A percentile compares a stretch with the other conserved stretches of the same genome.
Conservation (phyloP, 2,329 filamentous ascomycete species). For the Plectosphaerella cucumerina region DNA sequence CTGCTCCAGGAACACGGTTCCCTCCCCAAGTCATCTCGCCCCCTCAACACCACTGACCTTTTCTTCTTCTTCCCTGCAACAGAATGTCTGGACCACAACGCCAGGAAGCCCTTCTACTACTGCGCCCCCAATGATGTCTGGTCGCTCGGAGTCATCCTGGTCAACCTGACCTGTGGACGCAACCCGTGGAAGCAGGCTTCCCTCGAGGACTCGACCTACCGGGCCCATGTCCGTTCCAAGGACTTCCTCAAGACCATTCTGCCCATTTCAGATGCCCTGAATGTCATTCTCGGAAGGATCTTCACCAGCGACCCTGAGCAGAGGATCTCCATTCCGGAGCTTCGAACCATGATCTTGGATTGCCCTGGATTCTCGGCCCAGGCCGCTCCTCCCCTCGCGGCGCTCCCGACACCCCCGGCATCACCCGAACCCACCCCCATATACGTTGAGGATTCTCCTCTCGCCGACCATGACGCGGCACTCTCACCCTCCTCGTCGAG, state of each 20-base stretch:
- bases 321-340: constrained; percentile 75
- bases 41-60: constrained; percentile 20
- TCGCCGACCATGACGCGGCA: constrained; percentile 39
- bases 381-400: constrained; percentile 22
- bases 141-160: constrained; percentile 95
- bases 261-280: constrained; percentile 83
- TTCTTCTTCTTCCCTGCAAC: constrained; percentile 16
- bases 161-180: constrained; percentile 95
- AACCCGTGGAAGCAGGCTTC: constrained; percentile 99
- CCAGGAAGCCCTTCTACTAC: constrained; percentile 74
- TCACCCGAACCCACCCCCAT: constrained; percentile 34
- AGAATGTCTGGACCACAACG: constrained; percentile 86
- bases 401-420: constrained; percentile 34
- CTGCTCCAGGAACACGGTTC: constrained; percentile 15
- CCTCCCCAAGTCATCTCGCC: constrained; percentile 7
- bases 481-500: constrained; percentile 45
- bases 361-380: constrained; percentile 70
- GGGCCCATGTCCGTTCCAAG: constrained; percentile 78
- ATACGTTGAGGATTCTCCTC: constrained; percentile 43
- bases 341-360: constrained; percentile 70
- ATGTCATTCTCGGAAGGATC: constrained; percentile 79
- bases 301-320: constrained; percentile 83
- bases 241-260: constrained; percentile 91
- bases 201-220: constrained; percentile 89
- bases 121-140: constrained; percentile 96